Base-by-base conservation (phyloP, 2,329 filamentous ascomycete species). In the Aspergillus sp. region DNA sequence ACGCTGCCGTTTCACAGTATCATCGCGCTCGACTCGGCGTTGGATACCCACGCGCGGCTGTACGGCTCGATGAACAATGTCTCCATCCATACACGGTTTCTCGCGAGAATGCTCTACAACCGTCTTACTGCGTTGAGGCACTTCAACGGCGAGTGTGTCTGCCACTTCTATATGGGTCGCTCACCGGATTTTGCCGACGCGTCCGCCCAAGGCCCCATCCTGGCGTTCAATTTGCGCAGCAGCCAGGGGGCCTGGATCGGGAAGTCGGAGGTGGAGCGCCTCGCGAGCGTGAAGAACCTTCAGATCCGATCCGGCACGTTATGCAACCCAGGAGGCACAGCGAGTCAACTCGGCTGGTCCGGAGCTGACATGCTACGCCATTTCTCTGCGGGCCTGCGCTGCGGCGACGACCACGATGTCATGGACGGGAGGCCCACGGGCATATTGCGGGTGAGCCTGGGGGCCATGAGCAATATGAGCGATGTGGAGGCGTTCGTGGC, bases 1-100 rank as follows among this genome's bases (percentile, higher is more conserved):
- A 96, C 93, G 0, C 70, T 96, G 3, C 90, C 93, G 0, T 86
- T 96, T 50, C 94, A 97, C 69, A 95, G 75, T 66, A 96, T 99
- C 58, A 78, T 95, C 50, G 93, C 92, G 2, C 75, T 96, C 7
- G 86, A 87, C 59, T 77, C 82, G 13, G 93, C 92, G 0, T 78
- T 97, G 59, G 76, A 83, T 22, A 78, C 84, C 0, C 90, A 96
- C 63, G 58, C 72, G 44, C 77, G 78, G 17, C 73, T 96, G 0
- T 97, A 88, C 65, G 83, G 83, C 2, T 84, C 84, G 1, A 89
- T 95, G 80, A 72, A 77, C 1, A 76, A 77, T 22, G 78, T 96
- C 24, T 85, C 88, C 6, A 76, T 76, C 1, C 93, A 99, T 68
- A 88, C 89, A 0, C 73, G 79, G 2, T 85, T 79, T 52, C 76